Percentiles rank a stretch among this genome's conserved stretches.
Conservation (phyloP, 306 rosid genomes). For the Begonia masoniana region DNA sequence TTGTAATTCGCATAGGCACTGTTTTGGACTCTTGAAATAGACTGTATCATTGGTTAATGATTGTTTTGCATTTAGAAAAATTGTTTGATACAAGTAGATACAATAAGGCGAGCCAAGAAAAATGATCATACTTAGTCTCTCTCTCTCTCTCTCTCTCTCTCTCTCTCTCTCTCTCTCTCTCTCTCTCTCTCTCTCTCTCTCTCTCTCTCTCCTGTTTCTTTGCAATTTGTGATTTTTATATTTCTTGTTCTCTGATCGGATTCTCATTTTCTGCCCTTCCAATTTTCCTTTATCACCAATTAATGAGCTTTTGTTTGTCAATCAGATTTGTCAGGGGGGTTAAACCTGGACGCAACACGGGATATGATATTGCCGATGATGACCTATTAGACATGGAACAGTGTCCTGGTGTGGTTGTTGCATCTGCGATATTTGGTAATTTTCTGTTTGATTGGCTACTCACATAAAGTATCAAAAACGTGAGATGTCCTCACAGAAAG, state of each 20-base stretch:
- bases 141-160: background rate
- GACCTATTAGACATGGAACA: conserved; percentile 70
- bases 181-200: background rate
- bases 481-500: conserved; percentile 5
- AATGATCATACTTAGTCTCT: too few relatives aligned
- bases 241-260: too few relatives aligned
- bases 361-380: conserved; percentile 66
- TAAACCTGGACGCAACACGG: conserved; percentile 73
- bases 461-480: too few relatives aligned
- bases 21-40: too few relatives aligned
- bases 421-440: conserved; percentile 88
- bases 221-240: background rate
- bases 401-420: conserved; percentile 80
- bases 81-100: too few relatives aligned
- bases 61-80: too few relatives aligned
- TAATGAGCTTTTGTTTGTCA: conserved; percentile 15
- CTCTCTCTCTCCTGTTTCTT: background rate
- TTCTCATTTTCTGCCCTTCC: conserved; percentile 4
- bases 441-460: conserved; percentile 8
- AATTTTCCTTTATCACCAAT: conserved; percentile 10
- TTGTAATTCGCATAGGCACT: too few relatives aligned
- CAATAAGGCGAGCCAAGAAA: background rate
- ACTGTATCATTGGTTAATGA: too few relatives aligned
- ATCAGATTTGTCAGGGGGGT: conserved; percentile 65
- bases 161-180: background rate